Evolutionary conservation across 2,329 filamentous ascomycete species (phyloP), one percentile per base, ranked within the genome.

Genomic region (Xylariomycetidae sp.): DNA sequence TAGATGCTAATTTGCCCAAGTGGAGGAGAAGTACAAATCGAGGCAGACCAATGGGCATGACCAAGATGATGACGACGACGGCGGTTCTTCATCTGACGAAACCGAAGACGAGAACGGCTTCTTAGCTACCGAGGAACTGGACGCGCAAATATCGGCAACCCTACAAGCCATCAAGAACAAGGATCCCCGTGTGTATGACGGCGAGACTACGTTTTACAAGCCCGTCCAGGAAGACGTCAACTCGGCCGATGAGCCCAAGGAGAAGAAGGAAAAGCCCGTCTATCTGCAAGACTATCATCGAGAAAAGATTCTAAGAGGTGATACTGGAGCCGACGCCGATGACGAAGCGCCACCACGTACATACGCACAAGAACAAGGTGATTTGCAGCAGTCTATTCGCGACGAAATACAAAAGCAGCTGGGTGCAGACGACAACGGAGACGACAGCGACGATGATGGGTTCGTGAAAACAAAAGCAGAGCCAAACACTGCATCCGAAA

Each of bases 101-200:
- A 81, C 83, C 13, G 90, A 97, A 59, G 92, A 97, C 51, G 90
- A 97, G 47, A 82, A 86, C 17, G 92, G 84, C 34, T 86, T 92
- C 47, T 70, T 98, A 10, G 87, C 82, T 18, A 96, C 89, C 12
- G 82, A 85, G 53, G 81, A 81, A 20, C 72, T 97, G 27, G 92
- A 98, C 58, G 77, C 80, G 11, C 82, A 96, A 54, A 94, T 97
- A 47, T 81, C 82, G 29, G 88, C 83, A 16, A 95, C 89, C 1
- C 71, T 98, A 15, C 73, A 86, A 44, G 92, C 92, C 26, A 89
- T 98, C 54, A 81, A 82, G 49, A 83, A 77, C 52, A 97, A 94
- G 59, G 92, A 98, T 52, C 92, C 92, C 17, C 74, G 85, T 33
- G 80, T 98, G 31, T 96, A 96, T 67, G 85, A 97, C 59, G 74